phyloP scores from a whole-genome alignment of 2,329 filamentous ascomycete species.

The Pseudovirgaria hyperparasitica region DNA sequence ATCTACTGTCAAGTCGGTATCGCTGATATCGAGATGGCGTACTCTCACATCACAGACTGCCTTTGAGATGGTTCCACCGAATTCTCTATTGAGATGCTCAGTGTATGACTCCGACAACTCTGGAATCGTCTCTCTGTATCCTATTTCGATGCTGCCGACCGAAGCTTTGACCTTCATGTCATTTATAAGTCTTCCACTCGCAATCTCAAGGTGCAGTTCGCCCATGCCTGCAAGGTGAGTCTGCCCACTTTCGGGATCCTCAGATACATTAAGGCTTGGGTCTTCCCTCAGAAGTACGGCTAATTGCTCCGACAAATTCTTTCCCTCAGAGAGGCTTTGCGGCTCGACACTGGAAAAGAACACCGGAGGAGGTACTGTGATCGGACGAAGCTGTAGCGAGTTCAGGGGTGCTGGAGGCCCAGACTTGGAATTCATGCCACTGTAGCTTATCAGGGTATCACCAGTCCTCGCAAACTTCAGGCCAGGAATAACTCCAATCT shows the following conservation, averaged over 20 bases:
- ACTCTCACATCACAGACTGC: constrained; percentile 61
- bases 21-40: constrained; percentile 39
- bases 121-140: constrained; percentile 76
- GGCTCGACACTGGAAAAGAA: constrained; percentile 94
- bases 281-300: constrained; percentile 77
- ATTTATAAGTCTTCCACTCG: constrained; percentile 72
- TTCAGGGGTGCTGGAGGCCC: constrained; percentile 57
- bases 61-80: constrained; percentile 68
- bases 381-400: constrained; percentile 71
- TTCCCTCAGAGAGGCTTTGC: constrained; percentile 63
- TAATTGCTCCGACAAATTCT: constrained; percentile 63
- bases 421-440: constrained; percentile 45
- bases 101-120: constrained; percentile 43
- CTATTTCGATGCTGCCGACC: constrained; percentile 87
- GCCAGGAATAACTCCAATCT: constrained; percentile 87
- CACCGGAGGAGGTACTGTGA: constrained; percentile 81
- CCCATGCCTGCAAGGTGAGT: constrained; percentile 95
- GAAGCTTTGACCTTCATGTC: constrained; percentile 76
- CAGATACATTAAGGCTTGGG: constrained; percentile 72
- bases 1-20: too few species aligned
- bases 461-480: constrained; percentile 87
- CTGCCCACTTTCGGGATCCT: constrained; percentile 83
- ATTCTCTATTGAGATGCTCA: constrained; percentile 60
- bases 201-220: constrained; percentile 87
- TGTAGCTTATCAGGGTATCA: constrained; percentile 74